A percentile compares a stretch with the other conserved stretches of the same genome.
phyloP scores from a whole-genome alignment of 306 rosid species.

The Sindora glabra region DNA sequence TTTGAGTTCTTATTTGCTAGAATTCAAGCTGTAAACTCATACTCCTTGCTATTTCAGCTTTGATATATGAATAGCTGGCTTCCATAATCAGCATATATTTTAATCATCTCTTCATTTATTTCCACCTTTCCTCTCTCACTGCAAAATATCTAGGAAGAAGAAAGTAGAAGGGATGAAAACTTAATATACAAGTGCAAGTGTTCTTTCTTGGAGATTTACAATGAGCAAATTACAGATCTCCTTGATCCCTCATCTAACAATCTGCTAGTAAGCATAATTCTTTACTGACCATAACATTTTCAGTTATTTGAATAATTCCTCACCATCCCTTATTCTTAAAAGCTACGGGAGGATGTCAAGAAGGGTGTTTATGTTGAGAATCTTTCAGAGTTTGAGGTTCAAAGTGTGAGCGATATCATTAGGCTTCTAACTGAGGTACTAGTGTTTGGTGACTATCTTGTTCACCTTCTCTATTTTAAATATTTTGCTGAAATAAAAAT shows the following conservation, averaged over 20 bases:
- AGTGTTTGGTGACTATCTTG: slow-evolving; percentile 2
- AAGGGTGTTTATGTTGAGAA: slow-evolving; percentile 94
- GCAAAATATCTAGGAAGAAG: slow-evolving; percentile 69
- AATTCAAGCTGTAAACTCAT: slow-evolving; percentile 79
- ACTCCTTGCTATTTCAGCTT: slow-evolving; percentile 10
- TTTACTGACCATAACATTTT: slow-evolving; percentile 3
- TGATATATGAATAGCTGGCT: background rate
- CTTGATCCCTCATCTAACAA: slow-evolving; percentile 86
- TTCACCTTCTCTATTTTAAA: background rate
- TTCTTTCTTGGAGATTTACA: slow-evolving; percentile 94
- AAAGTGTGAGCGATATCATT: slow-evolving; percentile 67
- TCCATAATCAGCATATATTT: background rate
- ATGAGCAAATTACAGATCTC: slow-evolving; percentile 89
- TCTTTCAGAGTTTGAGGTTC: slow-evolving; percentile 84
- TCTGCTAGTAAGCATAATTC: slow-evolving; percentile 64
- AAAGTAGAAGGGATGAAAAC: slow-evolving; percentile 79
- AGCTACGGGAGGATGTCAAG: slow-evolving; percentile 93
- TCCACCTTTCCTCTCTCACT: slow-evolving; percentile 13
- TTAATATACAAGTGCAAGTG: slow-evolving; percentile 90
- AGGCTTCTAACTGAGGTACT: slow-evolving; percentile 76
- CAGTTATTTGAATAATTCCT: background rate
- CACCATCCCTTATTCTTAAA: slow-evolving; percentile 17
- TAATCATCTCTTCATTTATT: slow-evolving; percentile 1
- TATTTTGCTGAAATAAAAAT: too few species aligned
- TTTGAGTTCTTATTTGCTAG: slow-evolving; percentile 96